Base-by-base conservation (phyloP, 2,329 filamentous ascomycete species). In the Monilinia laxa region DNA sequence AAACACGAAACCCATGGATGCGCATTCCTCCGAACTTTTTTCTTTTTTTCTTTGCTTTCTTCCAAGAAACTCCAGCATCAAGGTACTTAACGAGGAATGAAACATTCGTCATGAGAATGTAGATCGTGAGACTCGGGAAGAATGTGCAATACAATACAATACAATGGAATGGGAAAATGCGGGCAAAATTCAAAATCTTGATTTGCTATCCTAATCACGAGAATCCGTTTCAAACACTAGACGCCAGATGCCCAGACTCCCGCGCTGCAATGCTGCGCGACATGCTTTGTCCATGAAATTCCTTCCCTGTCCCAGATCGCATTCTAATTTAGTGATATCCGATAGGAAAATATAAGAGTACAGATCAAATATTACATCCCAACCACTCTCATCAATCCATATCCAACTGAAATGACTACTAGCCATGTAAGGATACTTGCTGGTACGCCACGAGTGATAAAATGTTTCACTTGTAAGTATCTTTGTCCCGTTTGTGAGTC, bases 401-500 rank as follows among this genome's bases (percentile, higher is more conserved):
- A 99, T 0, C 95, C 96, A 53, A 99, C 80, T 0, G 92, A 94
- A 38, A 98, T 84, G 53, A 97, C 89, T 12, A 99, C 91, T 0
- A 83, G 78, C 72, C 96, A 89, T 0, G 93, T 89, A 65, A 97
- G 82, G 47, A 98, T 77, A 78, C 91, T 96, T 75, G 90, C 89
- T 0, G 95, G 94, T 49, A 99, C 87, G 75, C 95, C 95, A n/a
- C 93, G 84, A 62, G 90, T 96, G 75, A 99, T 89, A 79, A 99
- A 99, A 77, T 99, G 95, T 76, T 90, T 91, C 63, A 99, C 96
- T 68, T 90, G 84, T 64, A 99, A 84, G 76, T 99, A 99, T 66
- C 95, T 85, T 76, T 96, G 92, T 11, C 95, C 95, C 0, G 93
- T 96, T 70, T 90, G 85, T 0, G 91, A 86, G 74, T 99, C 94